phyloP scores from a whole-genome alignment of 495 filamentous ascomycete genomes.

The Annulohypoxylon maeteangense region DNA sequence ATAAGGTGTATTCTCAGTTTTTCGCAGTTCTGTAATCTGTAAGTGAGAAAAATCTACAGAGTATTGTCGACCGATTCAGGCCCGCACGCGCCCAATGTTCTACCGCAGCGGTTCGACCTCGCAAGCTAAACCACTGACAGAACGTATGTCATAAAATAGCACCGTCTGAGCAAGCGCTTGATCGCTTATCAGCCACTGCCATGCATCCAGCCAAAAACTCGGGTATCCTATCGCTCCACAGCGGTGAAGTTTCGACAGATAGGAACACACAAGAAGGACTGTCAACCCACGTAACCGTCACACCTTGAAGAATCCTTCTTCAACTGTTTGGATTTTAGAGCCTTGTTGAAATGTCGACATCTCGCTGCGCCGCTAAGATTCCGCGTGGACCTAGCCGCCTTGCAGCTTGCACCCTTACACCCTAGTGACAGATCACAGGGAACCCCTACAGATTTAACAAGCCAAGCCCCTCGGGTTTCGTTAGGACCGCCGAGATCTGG shows the following conservation, averaged over 20 bases:
- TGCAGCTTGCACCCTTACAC: slow-evolving; percentile 9
- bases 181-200: slow-evolving; percentile 27
- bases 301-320: slow-evolving; percentile 1
- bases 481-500: slow-evolving; percentile 31
- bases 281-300: slow-evolving; percentile 8
- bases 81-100: slow-evolving; percentile 34
- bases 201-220: slow-evolving; percentile 15
- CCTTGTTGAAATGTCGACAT: slow-evolving; percentile 25
- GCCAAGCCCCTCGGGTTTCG: slow-evolving; percentile 13
- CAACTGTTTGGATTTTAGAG: slow-evolving; percentile 7
- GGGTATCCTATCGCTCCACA: slow-evolving; percentile 6
- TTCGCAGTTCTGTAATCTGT: no score
- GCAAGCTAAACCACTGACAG: slow-evolving; percentile 26
- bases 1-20: no score
- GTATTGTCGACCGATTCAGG: slow-evolving; percentile 15
- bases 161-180: slow-evolving; percentile 19
- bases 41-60: neutral
- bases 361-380: slow-evolving; percentile 29
- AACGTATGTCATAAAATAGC: slow-evolving; percentile 18
- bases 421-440: slow-evolving; percentile 39
- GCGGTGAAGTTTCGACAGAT: slow-evolving; percentile 1
- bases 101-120: slow-evolving; percentile 34
- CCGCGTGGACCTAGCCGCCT: slow-evolving; percentile 14
- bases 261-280: slow-evolving; percentile 5
- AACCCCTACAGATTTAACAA: slow-evolving; percentile 4